Evolutionary conservation across 1,139 yeast species (phyloP), one percentile per base, ranked within the genome.

Genomic region (Kodamaea sp.): DNA sequence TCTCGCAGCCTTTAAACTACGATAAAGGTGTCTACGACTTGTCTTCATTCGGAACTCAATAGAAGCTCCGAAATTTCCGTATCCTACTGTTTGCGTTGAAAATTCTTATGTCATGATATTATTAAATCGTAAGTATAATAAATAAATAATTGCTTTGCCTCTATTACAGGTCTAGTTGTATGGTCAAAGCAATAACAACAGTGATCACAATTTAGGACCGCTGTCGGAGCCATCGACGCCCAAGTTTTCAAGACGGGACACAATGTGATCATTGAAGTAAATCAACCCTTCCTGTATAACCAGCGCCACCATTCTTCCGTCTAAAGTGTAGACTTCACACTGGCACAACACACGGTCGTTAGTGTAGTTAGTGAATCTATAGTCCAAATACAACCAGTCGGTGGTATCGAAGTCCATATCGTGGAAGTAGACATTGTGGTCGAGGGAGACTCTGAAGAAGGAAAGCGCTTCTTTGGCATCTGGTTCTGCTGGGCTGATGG

Each of bases 381-480:
- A 66, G 44, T 66, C 73, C 36, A 67, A 39, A 42, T 57, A 70
- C 41, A 67, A 42, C 72, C 73, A 69, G 15, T 57, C 53, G 21
- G 65, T 61, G 3, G 71, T 59, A 44, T 66, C 66, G 30, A 53
- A 65, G 34, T 63, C 55, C 2, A 39, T 41, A 35, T 64, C 70
- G 40, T 69, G 74, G 50, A 58, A 61, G 42, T 55, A 64, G 15
- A 68, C 48, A n/a, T 63, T 39, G 41, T 69, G 73, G 45, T 69
- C 74, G 47, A 70, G 57, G 33, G 69, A 62, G 2, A 70, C 74
- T 32, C 71, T 54, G 51, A 61, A 63, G 45, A 61, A 67, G 28
- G 43, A 38, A 10, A 42, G 33, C 21, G 38, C 34, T 16, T 27
- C 33, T 11, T 39, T 16, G 10, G 26, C 34, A 9, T 26, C 22